A percentile compares a stretch with the other conserved stretches of the same genome.
phyloP scores from a whole-genome alignment of 1,284 basidiomycete genomes.

The Marasmius oreades region DNA sequence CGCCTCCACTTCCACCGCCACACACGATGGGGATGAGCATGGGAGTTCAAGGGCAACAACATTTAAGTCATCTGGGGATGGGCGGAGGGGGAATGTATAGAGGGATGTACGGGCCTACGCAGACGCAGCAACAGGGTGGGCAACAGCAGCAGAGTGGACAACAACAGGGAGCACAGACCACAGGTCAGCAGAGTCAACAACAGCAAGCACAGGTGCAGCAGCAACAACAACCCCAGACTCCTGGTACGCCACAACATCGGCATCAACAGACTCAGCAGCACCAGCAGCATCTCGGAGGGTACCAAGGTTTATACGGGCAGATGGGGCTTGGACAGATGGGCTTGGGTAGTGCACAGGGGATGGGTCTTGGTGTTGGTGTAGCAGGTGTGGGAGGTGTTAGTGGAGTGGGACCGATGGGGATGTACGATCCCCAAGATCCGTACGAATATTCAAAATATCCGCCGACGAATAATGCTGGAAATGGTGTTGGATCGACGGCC shows the following conservation, averaged over 20 bases:
- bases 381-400: background rate
- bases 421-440: background rate
- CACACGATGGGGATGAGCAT: background rate
- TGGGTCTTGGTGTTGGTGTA: background rate
- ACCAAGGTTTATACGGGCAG: background rate
- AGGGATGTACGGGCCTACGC: background rate
- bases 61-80: background rate
- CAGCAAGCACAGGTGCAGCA: slow-evolving; percentile 42
- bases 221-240: slow-evolving; percentile 34
- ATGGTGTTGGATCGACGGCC: background rate
- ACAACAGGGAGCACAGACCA: no score
- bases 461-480: background rate
- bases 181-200: slow-evolving; percentile 18
- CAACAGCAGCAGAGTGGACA: background rate
- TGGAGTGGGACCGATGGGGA: background rate
- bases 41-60: background rate
- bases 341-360: slow-evolving; percentile 2
- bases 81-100: background rate
- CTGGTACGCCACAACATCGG: slow-evolving; percentile 55
- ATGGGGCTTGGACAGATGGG: slow-evolving; percentile 1
- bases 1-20: slow-evolving; percentile 5
- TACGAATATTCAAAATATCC: background rate
- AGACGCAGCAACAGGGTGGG: background rate
- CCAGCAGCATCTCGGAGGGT: slow-evolving; percentile 50
- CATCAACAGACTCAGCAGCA: slow-evolving; percentile 66